Evolutionary conservation across 176 grass and related monocot genomes (phyloP).

Genomic region (Juncus inflexus): DNA sequence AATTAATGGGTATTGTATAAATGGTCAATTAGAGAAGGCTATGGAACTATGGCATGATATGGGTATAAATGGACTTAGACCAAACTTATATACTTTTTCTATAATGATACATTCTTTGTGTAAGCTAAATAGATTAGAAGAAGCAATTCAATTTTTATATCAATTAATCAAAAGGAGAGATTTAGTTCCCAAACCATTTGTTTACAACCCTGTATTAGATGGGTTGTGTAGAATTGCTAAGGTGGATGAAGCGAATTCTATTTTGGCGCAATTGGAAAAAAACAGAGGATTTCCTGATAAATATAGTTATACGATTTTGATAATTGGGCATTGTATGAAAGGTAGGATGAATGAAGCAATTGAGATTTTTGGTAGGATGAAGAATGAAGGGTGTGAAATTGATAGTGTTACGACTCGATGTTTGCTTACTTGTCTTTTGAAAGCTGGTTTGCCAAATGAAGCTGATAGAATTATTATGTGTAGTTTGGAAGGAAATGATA

Average conservation of each 20-base stretch:
- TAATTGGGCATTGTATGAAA: constrained; percentile 93
- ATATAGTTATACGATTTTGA: constrained; percentile 90
- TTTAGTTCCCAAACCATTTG: constrained; percentile 62
- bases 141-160: constrained; percentile 51
- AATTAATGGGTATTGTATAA: constrained; percentile 88
- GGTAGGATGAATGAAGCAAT: constrained; percentile 74
- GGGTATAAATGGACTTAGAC: constrained; percentile 40
- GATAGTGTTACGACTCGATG: constrained; percentile 62
- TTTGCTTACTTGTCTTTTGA: constrained; percentile 78
- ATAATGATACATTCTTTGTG: constrained; percentile 71
- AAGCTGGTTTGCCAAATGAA: constrained; percentile 81
- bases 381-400: constrained; percentile 58
- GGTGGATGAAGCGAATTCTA: constrained; percentile 63
- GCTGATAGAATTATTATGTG: constrained; percentile 50
- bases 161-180: constrained; percentile 52
- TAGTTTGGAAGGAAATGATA: constrained; percentile 23
- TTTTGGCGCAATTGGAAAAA: constrained; percentile 52
- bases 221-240: constrained; percentile 69
- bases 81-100: constrained; percentile 75
- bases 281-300: constrained; percentile 74
- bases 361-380: constrained; percentile 63
- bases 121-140: constrained; percentile 63
- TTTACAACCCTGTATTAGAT: constrained; percentile 84
- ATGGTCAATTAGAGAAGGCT: constrained; percentile 57
- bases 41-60: constrained; percentile 73